Evolutionary conservation across 2,329 filamentous ascomycete genomes (phyloP).

Genomic region (Pseudofabraea citricarpa): DNA sequence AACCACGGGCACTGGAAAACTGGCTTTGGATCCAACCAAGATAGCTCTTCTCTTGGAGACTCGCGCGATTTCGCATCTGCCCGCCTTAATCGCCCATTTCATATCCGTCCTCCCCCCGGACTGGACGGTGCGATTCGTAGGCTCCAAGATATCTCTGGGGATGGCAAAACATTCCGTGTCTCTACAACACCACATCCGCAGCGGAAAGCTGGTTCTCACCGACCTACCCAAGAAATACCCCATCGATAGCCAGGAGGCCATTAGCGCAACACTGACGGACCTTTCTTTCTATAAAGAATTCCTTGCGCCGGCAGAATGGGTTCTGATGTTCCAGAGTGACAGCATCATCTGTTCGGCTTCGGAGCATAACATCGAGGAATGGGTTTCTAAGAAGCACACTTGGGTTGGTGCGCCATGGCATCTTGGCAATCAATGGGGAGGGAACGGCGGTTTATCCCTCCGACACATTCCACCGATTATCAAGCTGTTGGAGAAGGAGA

Average conservation of each 20-base stretch:
- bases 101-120: constrained; percentile 29
- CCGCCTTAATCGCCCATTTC: constrained; percentile 29
- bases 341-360: constrained; percentile 19
- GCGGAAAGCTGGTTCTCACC: constrained; percentile 27
- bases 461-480: constrained; percentile 42
- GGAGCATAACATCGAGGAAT: constrained; percentile 17
- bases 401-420: constrained; percentile 24
- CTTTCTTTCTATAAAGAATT: constrained; percentile 19
- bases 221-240: constrained; percentile 21
- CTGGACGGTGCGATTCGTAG: constrained; percentile 35
- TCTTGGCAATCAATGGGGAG: constrained; percentile 8
- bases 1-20: background rate
- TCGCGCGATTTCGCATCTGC: constrained; percentile 20
- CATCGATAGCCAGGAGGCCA: constrained; percentile 3
- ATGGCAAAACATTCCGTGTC: constrained; percentile 23
- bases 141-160: background rate
- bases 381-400: constrained; percentile 16
- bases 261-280: constrained; percentile 9
- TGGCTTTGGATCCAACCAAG: constrained; percentile 7
- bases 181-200: constrained; percentile 27
- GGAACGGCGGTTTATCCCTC: constrained; percentile 28
- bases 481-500: constrained; percentile 40
- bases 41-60: constrained; percentile 29
- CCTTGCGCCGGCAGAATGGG: constrained; percentile 16
- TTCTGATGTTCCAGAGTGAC: constrained; percentile 22